Conservation (phyloP, 2,329 filamentous ascomycete species). For the Pseudogymnoascus sp. region DNA sequence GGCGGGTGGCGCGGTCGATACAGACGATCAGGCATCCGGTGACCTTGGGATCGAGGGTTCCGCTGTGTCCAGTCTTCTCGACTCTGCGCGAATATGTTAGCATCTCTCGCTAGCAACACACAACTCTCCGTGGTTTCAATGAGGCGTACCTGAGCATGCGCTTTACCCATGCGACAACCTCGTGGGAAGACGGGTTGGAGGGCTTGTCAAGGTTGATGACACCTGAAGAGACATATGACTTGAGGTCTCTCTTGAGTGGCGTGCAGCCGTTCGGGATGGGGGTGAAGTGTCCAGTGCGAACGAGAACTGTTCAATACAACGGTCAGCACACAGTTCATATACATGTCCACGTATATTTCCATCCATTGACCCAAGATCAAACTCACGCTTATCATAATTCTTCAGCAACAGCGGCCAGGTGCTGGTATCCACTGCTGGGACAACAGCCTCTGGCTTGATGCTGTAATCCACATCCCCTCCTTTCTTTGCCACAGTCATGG, state of each 20-base stretch:
- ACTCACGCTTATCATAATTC: conserved; percentile 87
- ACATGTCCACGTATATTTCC: background rate
- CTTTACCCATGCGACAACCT: conserved; percentile 99
- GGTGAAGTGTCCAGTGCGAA: conserved; percentile 93
- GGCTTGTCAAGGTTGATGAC: conserved; percentile 98
- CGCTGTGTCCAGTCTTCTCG: conserved; percentile 97
- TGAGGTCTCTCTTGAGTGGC: conserved; percentile 87
- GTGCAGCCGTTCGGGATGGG: conserved; percentile 90
- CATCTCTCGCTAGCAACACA: conserved; percentile 9
- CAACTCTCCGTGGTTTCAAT: background rate
- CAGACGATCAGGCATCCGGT: conserved; percentile 92
- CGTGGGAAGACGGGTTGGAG: conserved; percentile 94
- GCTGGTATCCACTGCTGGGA: conserved; percentile 75
- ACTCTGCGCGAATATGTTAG: conserved; percentile 44
- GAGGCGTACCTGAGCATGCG: conserved; percentile 72
- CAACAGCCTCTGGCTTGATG: conserved; percentile 85
- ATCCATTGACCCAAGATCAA: conserved; percentile 13
- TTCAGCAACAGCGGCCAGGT: conserved; percentile 90
- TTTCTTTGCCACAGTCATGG: conserved; percentile 42
- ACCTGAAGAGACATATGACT: conserved; percentile 93
- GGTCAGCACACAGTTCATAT: conserved; percentile 16
- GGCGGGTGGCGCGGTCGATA: conserved; percentile 90
- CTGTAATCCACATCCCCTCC: conserved; percentile 64
- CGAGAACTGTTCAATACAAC: conserved; percentile 55
- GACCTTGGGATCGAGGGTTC: conserved; percentile 96